Conservation (phyloP, 225 moss, liverwort and hornwort species). For the Thuidium tamariscinum region DNA sequence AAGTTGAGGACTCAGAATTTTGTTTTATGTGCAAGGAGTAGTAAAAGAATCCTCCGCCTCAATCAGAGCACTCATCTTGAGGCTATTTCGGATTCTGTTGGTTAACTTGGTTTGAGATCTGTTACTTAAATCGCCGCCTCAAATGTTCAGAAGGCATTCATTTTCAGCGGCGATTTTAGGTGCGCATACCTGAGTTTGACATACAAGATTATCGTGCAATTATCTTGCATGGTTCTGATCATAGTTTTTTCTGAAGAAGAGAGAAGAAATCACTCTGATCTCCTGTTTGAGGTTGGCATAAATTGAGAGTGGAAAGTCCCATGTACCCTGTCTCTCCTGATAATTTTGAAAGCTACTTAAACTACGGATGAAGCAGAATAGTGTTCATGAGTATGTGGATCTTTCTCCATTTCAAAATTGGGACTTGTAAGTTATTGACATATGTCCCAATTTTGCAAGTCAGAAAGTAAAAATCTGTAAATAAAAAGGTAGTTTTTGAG, state of each 20-base stretch:
- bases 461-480: too few species aligned
- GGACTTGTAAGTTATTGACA: too few species aligned
- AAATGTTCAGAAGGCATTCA: not conserved
- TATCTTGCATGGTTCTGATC: not conserved
- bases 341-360: not conserved
- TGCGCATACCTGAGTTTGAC: not conserved
- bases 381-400: not conserved
- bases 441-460: too few species aligned
- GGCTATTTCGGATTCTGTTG: not conserved
- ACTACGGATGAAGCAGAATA: not conserved
- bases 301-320: not conserved
- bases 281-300: not conserved
- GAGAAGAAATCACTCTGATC: not conserved
- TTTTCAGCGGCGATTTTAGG: not conserved
- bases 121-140: not conserved
- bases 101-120: not conserved
- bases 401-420: too few species aligned
- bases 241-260: not conserved
- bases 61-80: not conserved
- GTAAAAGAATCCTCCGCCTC: not conserved
- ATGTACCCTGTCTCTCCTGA: not conserved
- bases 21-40: not conserved
- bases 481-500: too few species aligned
- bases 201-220: not conserved
- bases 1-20: too few species aligned